A percentile compares a stretch with the other conserved stretches of the same genome.
These are phyloP conservation scores for Litsea cubeba DNA, from an alignment of 164 flowering plant species.

Conservation along the genomic window DNA sequence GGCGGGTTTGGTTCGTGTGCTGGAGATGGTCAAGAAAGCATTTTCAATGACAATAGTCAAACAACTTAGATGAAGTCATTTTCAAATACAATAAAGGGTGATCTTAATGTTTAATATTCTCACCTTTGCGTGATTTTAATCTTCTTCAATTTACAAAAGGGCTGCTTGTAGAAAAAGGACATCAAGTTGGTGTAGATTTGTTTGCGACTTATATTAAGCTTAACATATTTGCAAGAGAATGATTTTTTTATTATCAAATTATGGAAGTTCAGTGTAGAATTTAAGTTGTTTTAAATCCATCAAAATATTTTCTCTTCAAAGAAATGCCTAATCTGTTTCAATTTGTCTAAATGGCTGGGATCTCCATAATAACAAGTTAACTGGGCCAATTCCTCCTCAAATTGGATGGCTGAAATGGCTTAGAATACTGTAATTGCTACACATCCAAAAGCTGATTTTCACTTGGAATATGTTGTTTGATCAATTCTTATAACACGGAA, in stretches of 20 bases:
- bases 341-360: constrained; percentile 55
- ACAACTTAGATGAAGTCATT: no score
- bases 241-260: neutral
- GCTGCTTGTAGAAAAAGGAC: neutral
- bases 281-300: neutral
- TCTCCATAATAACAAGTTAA: constrained; percentile 94
- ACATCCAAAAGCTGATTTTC: neutral
- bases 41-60: no score
- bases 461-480: neutral
- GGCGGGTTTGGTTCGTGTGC: no score
- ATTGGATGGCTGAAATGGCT: constrained; percentile 88
- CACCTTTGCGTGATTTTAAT: no score
- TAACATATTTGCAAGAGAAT: neutral
- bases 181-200: neutral
- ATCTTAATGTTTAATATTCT: no score
- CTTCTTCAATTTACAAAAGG: neutral
- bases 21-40: no score
- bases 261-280: neutral
- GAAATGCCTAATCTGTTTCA: constrained; percentile 9
- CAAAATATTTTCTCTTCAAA: constrained; percentile 2
- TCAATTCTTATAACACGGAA: neutral
- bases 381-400: constrained; percentile 96
- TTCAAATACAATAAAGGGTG: no score
- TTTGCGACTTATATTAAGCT: neutral
- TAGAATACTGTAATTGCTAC: constrained; percentile 55